Conservation (phyloP, 768 basidiomycete genomes). For the Filobasidium wieringae region DNA sequence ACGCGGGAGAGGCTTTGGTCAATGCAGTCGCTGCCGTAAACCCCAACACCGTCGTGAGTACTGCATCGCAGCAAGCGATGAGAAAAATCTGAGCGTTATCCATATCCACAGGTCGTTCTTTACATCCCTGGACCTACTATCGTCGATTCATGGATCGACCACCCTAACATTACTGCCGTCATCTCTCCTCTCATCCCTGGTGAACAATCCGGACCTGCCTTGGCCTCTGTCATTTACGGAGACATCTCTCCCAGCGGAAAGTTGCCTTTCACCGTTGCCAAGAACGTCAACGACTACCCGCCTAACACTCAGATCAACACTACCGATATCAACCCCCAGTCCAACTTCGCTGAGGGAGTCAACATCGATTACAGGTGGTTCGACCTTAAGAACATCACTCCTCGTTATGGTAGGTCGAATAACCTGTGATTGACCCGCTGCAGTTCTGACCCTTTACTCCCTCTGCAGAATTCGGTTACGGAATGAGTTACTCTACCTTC, state of each 20-base stretch:
- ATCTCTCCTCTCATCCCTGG: slow-evolving; percentile 33
- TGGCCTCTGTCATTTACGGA: slow-evolving; percentile 36
- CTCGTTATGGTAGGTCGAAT: slow-evolving; percentile 21
- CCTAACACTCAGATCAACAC: slow-evolving; percentile 27
- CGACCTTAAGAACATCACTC: slow-evolving; percentile 32
- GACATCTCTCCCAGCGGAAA: slow-evolving; percentile 30
- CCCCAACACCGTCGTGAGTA: slow-evolving; percentile 7
- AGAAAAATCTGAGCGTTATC: background rate
- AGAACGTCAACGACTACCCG: slow-evolving; percentile 29
- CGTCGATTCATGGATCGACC: slow-evolving; percentile 24
- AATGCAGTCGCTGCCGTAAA: slow-evolving; percentile 9
- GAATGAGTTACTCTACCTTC: slow-evolving; percentile 35
- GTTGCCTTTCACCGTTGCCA: slow-evolving; percentile 38
- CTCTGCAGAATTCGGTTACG: slow-evolving; percentile 35
- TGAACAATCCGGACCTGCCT: slow-evolving; percentile 16
- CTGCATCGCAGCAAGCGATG: background rate
- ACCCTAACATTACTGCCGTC: slow-evolving; percentile 37
- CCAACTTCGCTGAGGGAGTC: slow-evolving; percentile 33
- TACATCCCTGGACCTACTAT: slow-evolving; percentile 10
- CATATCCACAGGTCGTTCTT: background rate
- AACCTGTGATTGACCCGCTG: background rate
- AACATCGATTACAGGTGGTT: slow-evolving; percentile 39
- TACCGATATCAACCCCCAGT: slow-evolving; percentile 20
- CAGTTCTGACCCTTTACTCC: background rate
- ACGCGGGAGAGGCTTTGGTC: slow-evolving; percentile 5